phyloP scores from a whole-genome alignment of 139 green algal species.

The Volvox africanus region DNA sequence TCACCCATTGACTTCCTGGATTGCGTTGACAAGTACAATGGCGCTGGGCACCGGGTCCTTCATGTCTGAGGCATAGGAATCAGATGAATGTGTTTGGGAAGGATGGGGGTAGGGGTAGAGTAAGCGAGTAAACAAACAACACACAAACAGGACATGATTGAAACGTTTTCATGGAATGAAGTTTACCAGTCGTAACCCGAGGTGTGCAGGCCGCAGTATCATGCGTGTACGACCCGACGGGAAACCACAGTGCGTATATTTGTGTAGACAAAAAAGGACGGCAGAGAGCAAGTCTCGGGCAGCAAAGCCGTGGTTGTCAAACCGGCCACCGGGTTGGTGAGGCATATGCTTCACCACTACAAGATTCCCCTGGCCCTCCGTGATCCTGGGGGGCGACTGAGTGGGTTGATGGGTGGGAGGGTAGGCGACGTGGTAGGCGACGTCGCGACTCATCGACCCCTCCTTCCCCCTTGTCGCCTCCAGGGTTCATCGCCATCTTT shows the following conservation, averaged over 20 bases:
- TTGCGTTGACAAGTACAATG: conserved; percentile 6
- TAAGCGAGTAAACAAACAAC: background rate
- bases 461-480: background rate
- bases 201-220: background rate
- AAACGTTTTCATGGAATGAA: background rate
- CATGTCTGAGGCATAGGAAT: background rate
- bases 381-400: background rate
- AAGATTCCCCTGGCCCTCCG: background rate
- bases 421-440: too few relatives aligned
- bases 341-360: background rate
- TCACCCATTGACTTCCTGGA: conserved; percentile 31
- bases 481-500: too few relatives aligned
- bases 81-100: background rate
- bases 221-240: background rate
- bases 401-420: too few relatives aligned
- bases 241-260: too few relatives aligned
- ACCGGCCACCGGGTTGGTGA: background rate
- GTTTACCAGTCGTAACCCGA: background rate
- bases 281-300: too few relatives aligned
- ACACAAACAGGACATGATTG: too few relatives aligned
- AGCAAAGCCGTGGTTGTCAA: too few relatives aligned
- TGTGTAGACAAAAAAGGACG: too few relatives aligned
- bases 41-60: background rate
- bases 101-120: background rate
- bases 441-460: background rate